Evolutionary conservation across 179 eudicot genomes (phyloP).

Genomic region (Beta lomatogona): DNA sequence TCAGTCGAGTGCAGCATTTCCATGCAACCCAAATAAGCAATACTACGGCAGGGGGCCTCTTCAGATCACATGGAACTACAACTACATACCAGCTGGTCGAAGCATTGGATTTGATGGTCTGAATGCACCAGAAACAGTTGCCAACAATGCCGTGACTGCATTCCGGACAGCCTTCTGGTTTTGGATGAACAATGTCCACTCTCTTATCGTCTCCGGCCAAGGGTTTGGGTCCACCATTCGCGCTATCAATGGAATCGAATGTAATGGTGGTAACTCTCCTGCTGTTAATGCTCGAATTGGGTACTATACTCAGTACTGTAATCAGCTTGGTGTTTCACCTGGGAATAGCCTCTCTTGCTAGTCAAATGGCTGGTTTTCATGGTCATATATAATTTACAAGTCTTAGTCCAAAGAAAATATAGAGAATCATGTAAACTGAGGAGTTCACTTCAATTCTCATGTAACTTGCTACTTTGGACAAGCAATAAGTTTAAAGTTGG

Average conservation of each 20-base stretch:
- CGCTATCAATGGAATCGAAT: constrained; percentile 19
- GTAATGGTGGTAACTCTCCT: constrained; percentile 9
- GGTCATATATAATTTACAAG: no score
- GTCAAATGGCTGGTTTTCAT: no score
- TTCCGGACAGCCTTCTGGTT: constrained; percentile 26
- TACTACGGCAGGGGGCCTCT: constrained; percentile 23
- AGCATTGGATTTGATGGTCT: constrained; percentile 30
- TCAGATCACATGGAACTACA: constrained; percentile 26
- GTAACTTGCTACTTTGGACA: no score
- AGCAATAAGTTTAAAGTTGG: no score
- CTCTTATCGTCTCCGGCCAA: not conserved
- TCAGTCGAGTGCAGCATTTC: not conserved
- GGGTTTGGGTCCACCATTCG: constrained; percentile 27
- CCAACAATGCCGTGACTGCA: not conserved
- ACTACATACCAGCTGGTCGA: constrained; percentile 21
- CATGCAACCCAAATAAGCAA: constrained; percentile 19
- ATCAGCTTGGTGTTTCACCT: constrained; percentile 24
- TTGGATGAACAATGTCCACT: constrained; percentile 31
- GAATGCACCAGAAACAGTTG: constrained; percentile 23
- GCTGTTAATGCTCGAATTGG: constrained; percentile 20
- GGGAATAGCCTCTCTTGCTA: constrained; percentile 20
- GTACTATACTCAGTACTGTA: constrained; percentile 20
- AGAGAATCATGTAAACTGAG: no score
- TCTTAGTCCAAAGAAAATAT: no score
- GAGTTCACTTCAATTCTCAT: no score